phyloP scores from a whole-genome alignment of 192 early-diverging fungal genomes.

The Gryganskiella cystojenkinii region DNA sequence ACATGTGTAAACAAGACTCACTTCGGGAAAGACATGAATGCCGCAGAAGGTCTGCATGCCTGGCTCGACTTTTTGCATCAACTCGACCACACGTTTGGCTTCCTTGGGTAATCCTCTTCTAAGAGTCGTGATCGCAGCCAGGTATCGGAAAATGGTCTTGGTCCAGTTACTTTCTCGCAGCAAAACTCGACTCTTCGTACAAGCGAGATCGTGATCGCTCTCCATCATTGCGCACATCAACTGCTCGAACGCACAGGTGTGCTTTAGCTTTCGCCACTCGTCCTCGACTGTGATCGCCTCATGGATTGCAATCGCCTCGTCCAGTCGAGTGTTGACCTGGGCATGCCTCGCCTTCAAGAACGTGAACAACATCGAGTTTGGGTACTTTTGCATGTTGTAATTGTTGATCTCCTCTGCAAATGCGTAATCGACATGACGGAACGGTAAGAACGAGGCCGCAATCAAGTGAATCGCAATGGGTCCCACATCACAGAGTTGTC shows the following conservation, averaged over 20 bases:
- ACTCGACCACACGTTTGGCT: slow-evolving; percentile 56
- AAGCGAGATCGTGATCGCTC: slow-evolving; percentile 67
- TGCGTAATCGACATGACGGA: slow-evolving; percentile 72
- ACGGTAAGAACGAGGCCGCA: slow-evolving; percentile 72
- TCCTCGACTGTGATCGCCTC: slow-evolving; percentile 59
- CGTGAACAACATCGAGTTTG: slow-evolving; percentile 76
- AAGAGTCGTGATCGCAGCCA: slow-evolving; percentile 69
- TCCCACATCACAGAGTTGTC: slow-evolving; percentile 78
- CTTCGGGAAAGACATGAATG: slow-evolving; percentile 80
- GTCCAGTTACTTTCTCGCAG: slow-evolving; percentile 88
- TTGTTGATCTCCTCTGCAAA: slow-evolving; percentile 70
- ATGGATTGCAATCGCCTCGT: slow-evolving; percentile 71
- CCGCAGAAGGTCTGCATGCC: slow-evolving; percentile 83
- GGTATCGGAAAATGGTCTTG: slow-evolving; percentile 82
- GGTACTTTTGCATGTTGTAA: slow-evolving; percentile 64
- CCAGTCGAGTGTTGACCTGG: slow-evolving; percentile 64
- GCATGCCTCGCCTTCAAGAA: slow-evolving; percentile 73
- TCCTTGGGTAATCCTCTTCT: slow-evolving; percentile 48
- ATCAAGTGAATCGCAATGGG: slow-evolving; percentile 80
- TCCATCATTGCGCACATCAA: slow-evolving; percentile 73
- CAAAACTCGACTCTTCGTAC: slow-evolving; percentile 68
- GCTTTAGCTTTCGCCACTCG: slow-evolving; percentile 84
- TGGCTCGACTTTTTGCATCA: slow-evolving; percentile 76
- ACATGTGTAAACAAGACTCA: background rate
- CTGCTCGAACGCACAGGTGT: slow-evolving; percentile 84